Conservation (phyloP, 1,139 yeast genomes). For the Taphrina pruni region DNA sequence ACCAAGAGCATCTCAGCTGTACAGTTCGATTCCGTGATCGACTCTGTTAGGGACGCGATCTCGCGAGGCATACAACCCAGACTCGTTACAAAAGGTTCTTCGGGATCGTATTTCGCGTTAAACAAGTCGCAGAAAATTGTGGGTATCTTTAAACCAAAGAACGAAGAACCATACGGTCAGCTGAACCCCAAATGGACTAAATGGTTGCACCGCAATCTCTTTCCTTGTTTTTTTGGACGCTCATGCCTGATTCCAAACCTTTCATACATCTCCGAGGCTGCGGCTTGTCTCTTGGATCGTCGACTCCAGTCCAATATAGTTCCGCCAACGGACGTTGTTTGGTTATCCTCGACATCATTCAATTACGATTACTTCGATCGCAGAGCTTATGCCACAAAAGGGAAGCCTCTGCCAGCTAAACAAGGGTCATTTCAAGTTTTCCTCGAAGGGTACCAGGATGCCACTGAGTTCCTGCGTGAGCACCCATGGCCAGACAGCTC, state of each 20-base stretch:
- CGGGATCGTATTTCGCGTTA: constrained; percentile 71
- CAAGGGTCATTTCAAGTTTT: constrained; percentile 74
- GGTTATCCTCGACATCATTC: constrained; percentile 61
- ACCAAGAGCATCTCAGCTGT: constrained; percentile 51
- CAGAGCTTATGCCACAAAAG: constrained; percentile 47
- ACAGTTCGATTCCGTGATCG: constrained; percentile 55
- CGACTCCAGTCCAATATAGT: constrained; percentile 66
- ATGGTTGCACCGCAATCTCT: constrained; percentile 76
- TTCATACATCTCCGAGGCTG: constrained; percentile 75
- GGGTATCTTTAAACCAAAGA: constrained; percentile 78
- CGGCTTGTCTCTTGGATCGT: constrained; percentile 69
- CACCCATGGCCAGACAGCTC: constrained; percentile 62
- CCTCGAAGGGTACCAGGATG: constrained; percentile 64
- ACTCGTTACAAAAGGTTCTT: constrained; percentile 68
- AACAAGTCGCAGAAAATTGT: constrained; percentile 53
- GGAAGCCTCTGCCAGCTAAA: constrained; percentile 56
- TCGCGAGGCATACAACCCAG: constrained; percentile 57
- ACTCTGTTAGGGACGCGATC: constrained; percentile 57
- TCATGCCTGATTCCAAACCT: constrained; percentile 68
- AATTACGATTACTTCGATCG: constrained; percentile 63
- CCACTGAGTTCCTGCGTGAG: constrained; percentile 63
- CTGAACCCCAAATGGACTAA: constrained; percentile 80
- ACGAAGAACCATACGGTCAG: constrained; percentile 83
- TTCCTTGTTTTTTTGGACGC: constrained; percentile 79
- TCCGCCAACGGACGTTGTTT: constrained; percentile 68